Percentiles rank a stretch among this genome's conserved stretches.
phyloP scores from a whole-genome alignment of 116 monocot species.

The Papilionanthe hybrid region DNA sequence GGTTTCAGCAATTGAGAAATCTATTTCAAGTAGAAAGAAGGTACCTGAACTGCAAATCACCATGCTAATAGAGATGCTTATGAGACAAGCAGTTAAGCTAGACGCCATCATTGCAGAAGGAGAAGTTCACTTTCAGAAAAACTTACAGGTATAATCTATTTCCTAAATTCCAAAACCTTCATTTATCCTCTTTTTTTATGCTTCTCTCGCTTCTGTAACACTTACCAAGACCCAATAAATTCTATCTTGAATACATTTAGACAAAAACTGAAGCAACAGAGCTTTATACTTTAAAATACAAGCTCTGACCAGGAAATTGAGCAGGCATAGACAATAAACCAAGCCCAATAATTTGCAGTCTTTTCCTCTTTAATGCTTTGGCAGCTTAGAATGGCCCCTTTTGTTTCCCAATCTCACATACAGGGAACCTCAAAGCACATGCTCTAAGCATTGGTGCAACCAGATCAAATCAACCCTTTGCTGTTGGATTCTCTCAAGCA shows the following conservation, averaged over 20 bases:
- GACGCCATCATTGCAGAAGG: conserved; percentile 51
- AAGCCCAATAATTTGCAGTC: neutral
- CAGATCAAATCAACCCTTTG: neutral
- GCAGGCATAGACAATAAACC: neutral
- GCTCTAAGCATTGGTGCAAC: neutral
- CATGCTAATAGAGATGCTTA: conserved; percentile 68
- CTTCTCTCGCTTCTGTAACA: neutral
- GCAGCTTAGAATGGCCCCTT: conserved; percentile 6
- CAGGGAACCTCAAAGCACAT: neutral
- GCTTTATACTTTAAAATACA: neutral
- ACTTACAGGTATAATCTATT: conserved; percentile 33
- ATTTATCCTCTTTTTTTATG: neutral
- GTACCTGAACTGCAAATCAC: conserved; percentile 74
- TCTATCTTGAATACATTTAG: neutral
- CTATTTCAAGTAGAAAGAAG: conserved; percentile 52
- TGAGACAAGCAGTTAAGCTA: conserved; percentile 70
- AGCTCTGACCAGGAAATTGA: neutral
- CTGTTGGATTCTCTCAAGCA: conserved; percentile 6
- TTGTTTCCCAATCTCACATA: conserved; percentile 1
- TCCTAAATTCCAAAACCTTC: neutral
- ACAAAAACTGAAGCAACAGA: neutral
- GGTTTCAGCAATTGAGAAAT: conserved; percentile 59
- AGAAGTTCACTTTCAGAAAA: conserved; percentile 50
- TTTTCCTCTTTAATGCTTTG: neutral
- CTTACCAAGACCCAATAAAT: neutral